Percentiles rank a stretch among this genome's conserved stretches.
These are phyloP conservation scores for Chlamydomonas reinhardtii DNA, from an alignment of 163 green algal species.

Conservation along the genomic window DNA sequence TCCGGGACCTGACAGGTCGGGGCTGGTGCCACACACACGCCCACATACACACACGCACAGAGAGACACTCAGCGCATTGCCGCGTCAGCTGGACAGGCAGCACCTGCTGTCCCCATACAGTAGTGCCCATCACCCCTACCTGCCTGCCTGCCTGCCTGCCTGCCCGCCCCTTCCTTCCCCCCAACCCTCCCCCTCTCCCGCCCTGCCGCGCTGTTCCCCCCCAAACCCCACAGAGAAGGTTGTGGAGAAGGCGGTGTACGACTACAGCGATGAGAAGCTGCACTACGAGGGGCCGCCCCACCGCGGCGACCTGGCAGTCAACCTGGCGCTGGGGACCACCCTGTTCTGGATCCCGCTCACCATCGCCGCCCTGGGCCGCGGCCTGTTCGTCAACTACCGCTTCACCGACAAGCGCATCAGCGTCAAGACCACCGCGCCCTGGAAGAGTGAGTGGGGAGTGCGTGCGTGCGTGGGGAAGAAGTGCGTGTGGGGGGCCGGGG, in stretches of 20 bases:
- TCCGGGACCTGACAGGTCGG: no score
- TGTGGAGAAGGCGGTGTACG: slow-evolving; percentile 62
- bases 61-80: no score
- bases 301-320: slow-evolving; percentile 85
- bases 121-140: no score
- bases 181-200: neutral
- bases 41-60: no score
- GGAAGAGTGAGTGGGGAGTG: slow-evolving; percentile 87
- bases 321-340: slow-evolving; percentile 88
- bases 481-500: no score
- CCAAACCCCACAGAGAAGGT: slow-evolving; percentile 15
- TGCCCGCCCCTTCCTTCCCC: neutral
- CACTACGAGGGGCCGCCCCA: slow-evolving; percentile 74
- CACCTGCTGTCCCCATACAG: neutral
- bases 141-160: no score
- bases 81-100: no score
- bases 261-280: slow-evolving; percentile 74
- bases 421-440: slow-evolving; percentile 87
- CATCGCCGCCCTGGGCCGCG: slow-evolving; percentile 81
- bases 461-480: no score
- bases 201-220: no score
- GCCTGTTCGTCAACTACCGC: slow-evolving; percentile 91
- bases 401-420: slow-evolving; percentile 93
- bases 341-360: slow-evolving; percentile 96
- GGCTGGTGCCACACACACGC: no score